Evolutionary conservation across 129 eudicot species (phyloP), one percentile per base, ranked within the genome.

Genomic region (Flaveria sonorensis): DNA sequence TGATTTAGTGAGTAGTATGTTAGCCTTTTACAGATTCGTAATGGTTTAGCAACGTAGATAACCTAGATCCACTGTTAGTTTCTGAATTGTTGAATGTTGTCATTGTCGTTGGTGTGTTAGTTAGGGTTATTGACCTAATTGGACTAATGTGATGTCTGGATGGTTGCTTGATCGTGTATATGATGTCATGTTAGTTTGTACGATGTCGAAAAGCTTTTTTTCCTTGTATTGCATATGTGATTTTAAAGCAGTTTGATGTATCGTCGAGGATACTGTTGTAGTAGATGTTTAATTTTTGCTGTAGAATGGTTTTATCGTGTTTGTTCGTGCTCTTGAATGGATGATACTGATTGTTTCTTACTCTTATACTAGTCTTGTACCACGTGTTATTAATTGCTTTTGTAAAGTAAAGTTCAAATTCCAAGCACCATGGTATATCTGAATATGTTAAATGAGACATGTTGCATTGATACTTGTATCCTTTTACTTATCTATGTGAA

Each of bases 101-200:
- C 39, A 32, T 32, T 32, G 39, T 5, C 7, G 39, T 36, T 63
- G 51, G 48, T 46, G 63, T 50, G 0, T 75, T 64, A 4, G 43
- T 51, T 65, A 51, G 42, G 80, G 40, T 14, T 51, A 50, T 32
- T 18, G 65, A 30, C 40, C 23, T 8, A 48, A 76, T 47, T 28
- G 39, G 71, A 65, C 46, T 19, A 64, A 76, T 76, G 80, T 57
- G 66, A 9, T 72, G 36, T 15, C 30, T 52, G 23, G 50, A 10
- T 39, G 77, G 20, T 56, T 73, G 77, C 28, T 62, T 28, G 79
- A 75, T 73, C 64, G 30, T 61, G 30, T 60, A n/a, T 45, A 61
- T 13, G 19, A 13, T 5, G 24, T 32, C 14, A 28, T 20, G 39
- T 15, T 76, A 66, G 65, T 36, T 50, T 76, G 40, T 18, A 18